Base-by-base conservation (phyloP, 2,329 filamentous ascomycete genomes). In the Pseudomassariella vexata region DNA sequence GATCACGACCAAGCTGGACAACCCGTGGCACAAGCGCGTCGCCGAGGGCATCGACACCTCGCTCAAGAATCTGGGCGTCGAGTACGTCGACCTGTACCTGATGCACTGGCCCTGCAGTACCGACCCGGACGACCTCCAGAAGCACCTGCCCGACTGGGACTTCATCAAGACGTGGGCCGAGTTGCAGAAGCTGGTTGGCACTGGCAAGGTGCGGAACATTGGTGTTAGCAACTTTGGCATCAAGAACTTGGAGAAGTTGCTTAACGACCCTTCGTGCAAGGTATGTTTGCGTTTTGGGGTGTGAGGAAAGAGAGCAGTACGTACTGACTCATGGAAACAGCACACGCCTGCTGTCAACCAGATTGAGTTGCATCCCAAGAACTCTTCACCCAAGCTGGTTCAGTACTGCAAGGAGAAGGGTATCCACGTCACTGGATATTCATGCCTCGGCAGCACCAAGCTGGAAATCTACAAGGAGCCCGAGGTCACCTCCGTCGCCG, bases 201-300 rank as follows among this genome's bases (percentile, higher is more conserved):
- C 73, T 26, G 79, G 80, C 56, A 85, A 86, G 60, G 83, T 83
- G 31, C 74, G 71, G 60, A 86, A 85, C 66, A 87, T 90, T 54
- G 85, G 85, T 48, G 82, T 92, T 36, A 87, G 83, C 59, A 94
- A 94, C 71, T 92, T 94, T 57, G 82, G 72, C 42, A 85, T 89
- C 56, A 76, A 67, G 58, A 85, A 92, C 61, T 66, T 92, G 22
- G 82, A 90, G 69, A 84, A 76, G 57, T 70, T 92, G 37, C 67
- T 92, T 40, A 76, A 71, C 46, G 73, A 82, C 46, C 70, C 75
- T 9, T 68, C 66, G 42, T 75, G 68, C 62, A 79, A 79, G 63
- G 78, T 74, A 49, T 32, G 56, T 27, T 18, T 23, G 16, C 28
- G 14, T 11, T 9, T 14, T 17, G 25, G 26, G 12, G 5, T 14